Evolutionary conservation across 768 basidiomycete species (phyloP).

Genomic region (Podaxis sp.): DNA sequence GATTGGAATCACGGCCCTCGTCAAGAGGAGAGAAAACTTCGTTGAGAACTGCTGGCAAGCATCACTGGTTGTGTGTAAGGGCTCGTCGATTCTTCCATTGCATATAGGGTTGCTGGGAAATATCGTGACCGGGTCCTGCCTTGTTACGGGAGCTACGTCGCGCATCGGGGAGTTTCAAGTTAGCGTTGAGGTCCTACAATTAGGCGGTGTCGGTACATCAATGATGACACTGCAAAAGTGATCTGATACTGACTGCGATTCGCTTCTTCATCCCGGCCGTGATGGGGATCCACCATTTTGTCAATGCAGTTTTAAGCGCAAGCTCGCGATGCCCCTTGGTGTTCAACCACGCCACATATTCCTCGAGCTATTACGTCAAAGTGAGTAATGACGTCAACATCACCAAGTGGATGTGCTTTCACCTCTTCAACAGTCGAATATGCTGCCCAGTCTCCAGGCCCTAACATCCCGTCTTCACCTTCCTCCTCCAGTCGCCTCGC

Average conservation of each 20-base stretch:
- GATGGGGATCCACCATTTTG: slow-evolving; percentile 85
- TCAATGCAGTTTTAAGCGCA: slow-evolving; percentile 71
- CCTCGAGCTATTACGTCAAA: slow-evolving; percentile 59
- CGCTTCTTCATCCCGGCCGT: slow-evolving; percentile 78
- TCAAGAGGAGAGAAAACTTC: slow-evolving; percentile 3
- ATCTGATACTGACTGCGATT: slow-evolving; percentile 52
- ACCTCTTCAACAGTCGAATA: slow-evolving; percentile 90
- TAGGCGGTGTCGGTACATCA: slow-evolving; percentile 9
- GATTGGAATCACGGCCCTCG: neutral
- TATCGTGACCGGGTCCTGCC: slow-evolving; percentile 55
- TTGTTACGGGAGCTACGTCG: slow-evolving; percentile 76
- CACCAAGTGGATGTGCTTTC: slow-evolving; percentile 23
- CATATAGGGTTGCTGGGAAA: slow-evolving; percentile 84
- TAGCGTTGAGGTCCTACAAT: slow-evolving; percentile 65
- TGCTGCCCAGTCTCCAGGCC: slow-evolving; percentile 84
- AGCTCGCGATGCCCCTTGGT: slow-evolving; percentile 88
- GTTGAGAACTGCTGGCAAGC: neutral
- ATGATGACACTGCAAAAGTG: neutral
- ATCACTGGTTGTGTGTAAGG: slow-evolving; percentile 37
- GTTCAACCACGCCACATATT: slow-evolving; percentile 88
- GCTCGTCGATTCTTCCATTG: slow-evolving; percentile 84
- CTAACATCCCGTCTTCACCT: slow-evolving; percentile 71
- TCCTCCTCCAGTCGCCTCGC: slow-evolving; percentile 74
- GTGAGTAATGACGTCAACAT: slow-evolving; percentile 15
- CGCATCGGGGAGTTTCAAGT: slow-evolving; percentile 73